Conservation (phyloP, 805 yeast genomes). For the Scheffersomyces stipitis region DNA sequence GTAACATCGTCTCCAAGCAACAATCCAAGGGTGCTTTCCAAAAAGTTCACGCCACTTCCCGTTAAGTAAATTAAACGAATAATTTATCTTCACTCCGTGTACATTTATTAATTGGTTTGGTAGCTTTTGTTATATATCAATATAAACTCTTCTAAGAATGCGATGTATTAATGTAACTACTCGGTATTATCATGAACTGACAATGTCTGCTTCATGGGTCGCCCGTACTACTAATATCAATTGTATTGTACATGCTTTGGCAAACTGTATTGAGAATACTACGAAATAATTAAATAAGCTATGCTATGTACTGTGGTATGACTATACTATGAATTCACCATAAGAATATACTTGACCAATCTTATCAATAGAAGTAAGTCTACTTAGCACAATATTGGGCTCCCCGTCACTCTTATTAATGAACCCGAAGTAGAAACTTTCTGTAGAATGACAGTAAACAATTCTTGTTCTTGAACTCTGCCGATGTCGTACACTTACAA, state of each 20-base stretch:
- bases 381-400: conserved; percentile 25
- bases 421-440: conserved; percentile 26
- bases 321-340: conserved; percentile 23
- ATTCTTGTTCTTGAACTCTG: conserved; percentile 10
- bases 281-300: not conserved
- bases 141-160: not conserved
- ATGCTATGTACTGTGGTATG: not conserved
- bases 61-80: conserved; percentile 51
- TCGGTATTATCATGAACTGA: too few species aligned
- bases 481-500: conserved; percentile 19
- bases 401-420: conserved; percentile 7
- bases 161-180: conserved; percentile 1
- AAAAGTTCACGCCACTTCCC: conserved; percentile 95
- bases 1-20: conserved; percentile 82
- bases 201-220: not conserved
- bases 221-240: too few species aligned
- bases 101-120: conserved; percentile 11
- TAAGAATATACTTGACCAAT: conserved; percentile 21
- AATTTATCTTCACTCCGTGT: conserved; percentile 11
- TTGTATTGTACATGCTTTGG: not conserved
- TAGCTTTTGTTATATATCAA: not conserved
- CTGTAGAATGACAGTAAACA: conserved; percentile 38
- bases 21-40: conserved; percentile 98
- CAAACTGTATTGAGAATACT: not conserved
- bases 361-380: conserved; percentile 10